Percentiles rank a stretch among this genome's conserved stretches.
These are phyloP conservation scores for Arxiozyma heterogenica DNA, from an alignment of 1,139 yeast genomes.

Conservation along the genomic window DNA sequence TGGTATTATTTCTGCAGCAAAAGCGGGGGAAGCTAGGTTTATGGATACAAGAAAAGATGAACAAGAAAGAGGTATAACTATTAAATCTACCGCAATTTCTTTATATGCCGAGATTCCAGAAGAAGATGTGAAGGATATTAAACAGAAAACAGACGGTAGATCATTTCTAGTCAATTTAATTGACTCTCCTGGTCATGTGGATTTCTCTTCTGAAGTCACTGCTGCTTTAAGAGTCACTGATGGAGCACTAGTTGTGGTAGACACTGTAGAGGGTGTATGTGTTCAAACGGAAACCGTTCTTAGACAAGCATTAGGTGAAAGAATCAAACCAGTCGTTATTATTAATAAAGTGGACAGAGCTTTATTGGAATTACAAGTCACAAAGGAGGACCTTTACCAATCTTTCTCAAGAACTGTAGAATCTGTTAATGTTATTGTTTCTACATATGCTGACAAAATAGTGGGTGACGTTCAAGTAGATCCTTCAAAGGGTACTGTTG, in stretches of 20 bases:
- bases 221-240: slow-evolving; percentile 99
- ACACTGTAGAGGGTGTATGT: slow-evolving; percentile 99
- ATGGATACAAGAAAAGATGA: slow-evolving; percentile 99
- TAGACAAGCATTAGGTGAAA: slow-evolving; percentile 98
- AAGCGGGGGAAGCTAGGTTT: slow-evolving; percentile 99
- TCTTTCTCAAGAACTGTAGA: slow-evolving; percentile 98
- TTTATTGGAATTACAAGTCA: slow-evolving; percentile 94
- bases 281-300: slow-evolving; percentile 99
- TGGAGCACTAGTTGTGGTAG: slow-evolving; percentile 99
- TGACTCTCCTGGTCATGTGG: slow-evolving; percentile 99
- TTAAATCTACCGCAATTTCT: slow-evolving; percentile 97
- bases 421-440: slow-evolving; percentile 95
- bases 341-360: slow-evolving; percentile 99
- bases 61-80: slow-evolving; percentile 98
- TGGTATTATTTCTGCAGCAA: slow-evolving; percentile 98
- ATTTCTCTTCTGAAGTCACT: slow-evolving; percentile 99
- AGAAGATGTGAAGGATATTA: slow-evolving; percentile 89
- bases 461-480: slow-evolving; percentile 96
- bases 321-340: slow-evolving; percentile 97
- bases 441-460: slow-evolving; percentile 85
- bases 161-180: slow-evolving; percentile 95
- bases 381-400: slow-evolving; percentile 98
- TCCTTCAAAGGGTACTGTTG: slow-evolving; percentile 99
- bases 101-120: slow-evolving; percentile 83
- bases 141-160: slow-evolving; percentile 91